A percentile compares a stretch with the other conserved stretches of the same genome.
Evolutionary conservation across 2,329 filamentous ascomycete genomes (phyloP).

Genomic region (Microsporum canis): DNA sequence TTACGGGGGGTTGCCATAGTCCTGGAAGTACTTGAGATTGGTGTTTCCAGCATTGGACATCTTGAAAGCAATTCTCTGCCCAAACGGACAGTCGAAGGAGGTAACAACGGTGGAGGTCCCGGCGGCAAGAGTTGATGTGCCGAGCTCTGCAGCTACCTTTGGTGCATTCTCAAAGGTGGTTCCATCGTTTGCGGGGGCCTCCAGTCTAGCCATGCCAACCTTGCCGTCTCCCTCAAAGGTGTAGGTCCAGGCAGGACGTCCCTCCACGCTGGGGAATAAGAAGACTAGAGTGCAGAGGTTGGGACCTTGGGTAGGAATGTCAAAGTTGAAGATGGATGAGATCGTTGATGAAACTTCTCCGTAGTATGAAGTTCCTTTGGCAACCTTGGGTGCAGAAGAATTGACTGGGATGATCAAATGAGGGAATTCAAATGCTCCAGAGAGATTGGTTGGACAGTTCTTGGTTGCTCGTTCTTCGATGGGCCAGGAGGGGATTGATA

Average conservation of each 20-base stretch:
- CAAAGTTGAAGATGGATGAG: slow-evolving; percentile 58
- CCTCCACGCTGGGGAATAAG: slow-evolving; percentile 47
- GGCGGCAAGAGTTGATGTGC: slow-evolving; percentile 36
- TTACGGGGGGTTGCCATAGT: slow-evolving; percentile 46
- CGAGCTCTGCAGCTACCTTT: slow-evolving; percentile 34
- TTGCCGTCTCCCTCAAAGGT: slow-evolving; percentile 44
- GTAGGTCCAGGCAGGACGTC: slow-evolving; percentile 51
- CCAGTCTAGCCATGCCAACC: slow-evolving; percentile 44
- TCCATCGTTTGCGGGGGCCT: slow-evolving; percentile 32
- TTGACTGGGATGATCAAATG: slow-evolving; percentile 53
- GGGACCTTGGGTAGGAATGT: slow-evolving; percentile 43
- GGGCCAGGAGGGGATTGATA: slow-evolving; percentile 6
- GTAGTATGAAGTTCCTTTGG: slow-evolving; percentile 44
- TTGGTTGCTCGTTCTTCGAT: slow-evolving; percentile 3
- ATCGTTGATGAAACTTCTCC: slow-evolving; percentile 44
- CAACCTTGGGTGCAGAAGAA: slow-evolving; percentile 41
- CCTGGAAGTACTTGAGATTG: slow-evolving; percentile 51
- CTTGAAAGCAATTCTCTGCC: slow-evolving; percentile 42
- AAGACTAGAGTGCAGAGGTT: slow-evolving; percentile 51
- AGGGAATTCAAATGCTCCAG: slow-evolving; percentile 44
- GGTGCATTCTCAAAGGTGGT: slow-evolving; percentile 49
- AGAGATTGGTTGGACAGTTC: slow-evolving; percentile 38
- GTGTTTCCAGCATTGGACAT: slow-evolving; percentile 43
- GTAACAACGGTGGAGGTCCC: slow-evolving; percentile 46
- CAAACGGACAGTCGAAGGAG: slow-evolving; percentile 45